Evolutionary conservation across 345 rosid genomes (phyloP), one percentile per base, ranked within the genome.

Genomic region (Gynandropsis gynandra): DNA sequence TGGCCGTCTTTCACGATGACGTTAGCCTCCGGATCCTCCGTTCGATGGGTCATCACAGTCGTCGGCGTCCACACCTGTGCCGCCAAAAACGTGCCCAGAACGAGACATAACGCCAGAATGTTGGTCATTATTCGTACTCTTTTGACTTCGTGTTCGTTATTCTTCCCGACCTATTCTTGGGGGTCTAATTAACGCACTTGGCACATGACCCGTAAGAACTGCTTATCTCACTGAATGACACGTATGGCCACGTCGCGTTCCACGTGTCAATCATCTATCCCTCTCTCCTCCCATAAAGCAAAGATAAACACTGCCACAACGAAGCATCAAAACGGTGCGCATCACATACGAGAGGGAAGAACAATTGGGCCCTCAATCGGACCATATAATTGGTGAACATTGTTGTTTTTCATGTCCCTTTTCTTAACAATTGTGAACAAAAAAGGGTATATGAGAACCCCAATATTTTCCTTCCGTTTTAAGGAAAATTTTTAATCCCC

Each of bases 1-100:
- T 79, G 89, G 4, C 87, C 96, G 32, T 76, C 83, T 67, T 79
- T 82, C 10, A 82, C 70, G 16, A 80, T 74, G 12, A 79, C 81
- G 29, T 72, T 75, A 8, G 59, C 78, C 8, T 55, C 59, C 8
- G 48, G 37, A 16, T 31, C 29, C 18, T 31, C 42, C 3, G 34
- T 52, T 27, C 5, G 37, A 11, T 46, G 29, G 15, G 8, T 51
- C 20, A 11, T 43, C 47, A 47, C 47, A 1, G 78, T 74, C 17
- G 7, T 48, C 16, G 80, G 89, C 47, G 89, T 77, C 80, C 76
- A 79, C 1, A 80, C 69, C 42, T 79, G 69, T 36, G 89, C 76
- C 8, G 68, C 71, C n/a, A 78, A 67, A 10, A 87, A 58, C 1
- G 89, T 75, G 37, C 68, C 63, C 4, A 70, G 39, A 8, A 79